phyloP scores from a whole-genome alignment of 1,284 basidiomycete species.

The Xerocomus nothofagi region DNA sequence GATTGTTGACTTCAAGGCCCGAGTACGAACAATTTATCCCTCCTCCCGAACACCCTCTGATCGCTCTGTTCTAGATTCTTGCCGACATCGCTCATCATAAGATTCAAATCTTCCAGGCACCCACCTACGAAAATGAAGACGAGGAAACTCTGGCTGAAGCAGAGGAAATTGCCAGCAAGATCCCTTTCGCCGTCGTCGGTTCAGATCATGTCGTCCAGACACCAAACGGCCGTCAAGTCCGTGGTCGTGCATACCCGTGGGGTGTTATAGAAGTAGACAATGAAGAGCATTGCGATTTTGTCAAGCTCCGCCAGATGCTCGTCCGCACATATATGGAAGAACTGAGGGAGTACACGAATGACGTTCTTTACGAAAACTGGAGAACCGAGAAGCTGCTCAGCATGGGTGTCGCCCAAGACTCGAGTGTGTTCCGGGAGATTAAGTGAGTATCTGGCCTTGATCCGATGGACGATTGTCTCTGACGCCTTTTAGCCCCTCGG shows the following conservation, averaged over 20 bases:
- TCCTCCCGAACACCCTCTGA: not conserved
- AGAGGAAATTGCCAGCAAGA: conserved; percentile 95
- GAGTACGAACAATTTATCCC: conserved; percentile 50
- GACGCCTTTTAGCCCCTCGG: conserved; percentile 70
- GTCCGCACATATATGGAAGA: conserved; percentile 99
- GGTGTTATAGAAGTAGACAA: conserved; percentile 98
- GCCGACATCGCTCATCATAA: conserved; percentile 90
- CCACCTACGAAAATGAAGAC: conserved; percentile 94
- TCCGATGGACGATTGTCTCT: conserved; percentile 7
- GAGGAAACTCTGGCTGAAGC: conserved; percentile 95
- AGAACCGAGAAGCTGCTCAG: conserved; percentile 90
- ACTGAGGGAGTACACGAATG: conserved; percentile 91
- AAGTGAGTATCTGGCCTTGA: conserved; percentile 65
- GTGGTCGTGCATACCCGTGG: conserved; percentile 95
- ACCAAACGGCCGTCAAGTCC: conserved; percentile 84
- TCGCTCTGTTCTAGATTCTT: conserved; percentile 61
- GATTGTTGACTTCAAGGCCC: conserved; percentile 86
- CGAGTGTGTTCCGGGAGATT: conserved; percentile 96
- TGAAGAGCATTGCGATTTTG: conserved; percentile 97
- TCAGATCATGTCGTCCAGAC: conserved; percentile 81
- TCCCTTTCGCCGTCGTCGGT: conserved; percentile 96
- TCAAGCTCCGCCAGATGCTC: conserved; percentile 98
- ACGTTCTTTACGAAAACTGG: conserved; percentile 95
- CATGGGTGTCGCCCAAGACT: conserved; percentile 97
- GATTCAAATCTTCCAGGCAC: conserved; percentile 95